A percentile compares a stretch with the other conserved stretches of the same genome.
phyloP scores from a whole-genome alignment of 192 early-diverging fungal species.

The Entophlyctis luteolus region DNA sequence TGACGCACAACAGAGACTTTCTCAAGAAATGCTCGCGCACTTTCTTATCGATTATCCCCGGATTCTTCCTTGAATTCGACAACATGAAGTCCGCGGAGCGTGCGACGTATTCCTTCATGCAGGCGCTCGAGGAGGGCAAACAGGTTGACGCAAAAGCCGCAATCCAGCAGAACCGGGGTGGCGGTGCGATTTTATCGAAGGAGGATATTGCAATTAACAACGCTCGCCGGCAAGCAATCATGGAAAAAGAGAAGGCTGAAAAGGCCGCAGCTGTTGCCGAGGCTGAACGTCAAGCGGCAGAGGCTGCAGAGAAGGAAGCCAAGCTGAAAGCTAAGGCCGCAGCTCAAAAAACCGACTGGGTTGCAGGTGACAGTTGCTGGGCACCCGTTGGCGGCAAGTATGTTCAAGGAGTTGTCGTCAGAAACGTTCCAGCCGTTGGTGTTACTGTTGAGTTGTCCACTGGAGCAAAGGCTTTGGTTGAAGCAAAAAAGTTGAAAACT shows the following conservation, averaged over 20 bases:
- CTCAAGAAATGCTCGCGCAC: conserved; percentile 46
- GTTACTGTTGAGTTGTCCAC: conserved; percentile 19
- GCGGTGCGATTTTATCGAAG: conserved; percentile 72
- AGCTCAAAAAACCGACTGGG: conserved; percentile 20
- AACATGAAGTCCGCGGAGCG: conserved; percentile 31
- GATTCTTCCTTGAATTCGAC: conserved; percentile 29
- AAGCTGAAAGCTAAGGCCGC: conserved; percentile 23
- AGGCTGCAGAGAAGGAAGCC: conserved; percentile 15
- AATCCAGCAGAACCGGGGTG: conserved; percentile 48
- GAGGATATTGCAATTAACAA: conserved; percentile 71
- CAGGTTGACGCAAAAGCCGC: conserved; percentile 23
- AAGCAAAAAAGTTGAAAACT: conserved; percentile 25
- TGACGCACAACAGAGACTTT: conserved; percentile 82
- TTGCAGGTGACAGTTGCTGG: conserved; percentile 23
- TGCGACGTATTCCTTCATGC: conserved; percentile 28
- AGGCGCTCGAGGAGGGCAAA: conserved; percentile 29
- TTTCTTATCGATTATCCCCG: conserved; percentile 39
- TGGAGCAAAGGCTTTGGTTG: conserved; percentile 25
- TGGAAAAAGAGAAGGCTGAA: conserved; percentile 61
- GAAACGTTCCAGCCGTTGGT: conserved; percentile 26
- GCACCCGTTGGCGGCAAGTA: conserved; percentile 21
- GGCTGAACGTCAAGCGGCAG: conserved; percentile 28
- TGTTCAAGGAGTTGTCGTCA: conserved; percentile 18
- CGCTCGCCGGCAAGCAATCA: conserved; percentile 62
- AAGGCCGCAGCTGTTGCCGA: conserved; percentile 69